Evolutionary conservation across 371 early-diverging fungal genomes (phyloP).

Genomic region (Mucor velutinosus): DNA sequence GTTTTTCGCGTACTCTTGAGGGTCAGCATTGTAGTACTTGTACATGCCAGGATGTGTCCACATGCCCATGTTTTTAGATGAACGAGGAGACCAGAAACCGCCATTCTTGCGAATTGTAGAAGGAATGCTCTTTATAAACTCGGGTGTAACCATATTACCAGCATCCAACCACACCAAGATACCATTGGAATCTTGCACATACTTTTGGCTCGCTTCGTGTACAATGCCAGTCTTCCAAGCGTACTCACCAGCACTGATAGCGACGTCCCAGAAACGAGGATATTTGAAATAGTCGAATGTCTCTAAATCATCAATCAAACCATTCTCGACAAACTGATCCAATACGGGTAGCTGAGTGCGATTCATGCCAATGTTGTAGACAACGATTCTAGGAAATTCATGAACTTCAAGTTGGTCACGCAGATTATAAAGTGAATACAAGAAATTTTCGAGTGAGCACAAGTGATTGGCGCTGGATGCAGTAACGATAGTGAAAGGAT

Average conservation of each 20-base stretch:
- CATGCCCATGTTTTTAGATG: conserved; percentile 33
- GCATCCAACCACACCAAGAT: conserved; percentile 58
- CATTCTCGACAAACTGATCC: conserved; percentile 26
- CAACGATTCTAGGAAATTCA: conserved; percentile 37
- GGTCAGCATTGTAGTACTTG: conserved; percentile 42
- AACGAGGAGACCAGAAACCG: conserved; percentile 57
- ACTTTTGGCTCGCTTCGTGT: conserved; percentile 39
- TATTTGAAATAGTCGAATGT: conserved; percentile 48
- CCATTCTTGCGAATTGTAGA: conserved; percentile 32
- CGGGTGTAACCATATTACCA: conserved; percentile 48
- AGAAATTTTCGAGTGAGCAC: conserved; percentile 55
- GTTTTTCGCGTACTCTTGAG: conserved; percentile 34
- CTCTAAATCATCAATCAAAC: conserved; percentile 40
- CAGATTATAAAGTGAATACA: conserved; percentile 48
- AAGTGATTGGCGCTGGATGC: conserved; percentile 61
- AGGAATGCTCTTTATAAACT: conserved; percentile 44
- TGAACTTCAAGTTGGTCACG: conserved; percentile 15
- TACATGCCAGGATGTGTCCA: conserved; percentile 59
- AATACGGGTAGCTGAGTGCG: conserved; percentile 29
- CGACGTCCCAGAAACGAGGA: conserved; percentile 58
- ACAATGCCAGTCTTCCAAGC: conserved; percentile 65
- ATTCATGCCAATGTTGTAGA: conserved; percentile 41
- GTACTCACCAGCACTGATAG: conserved; percentile 52
- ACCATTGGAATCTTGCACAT: conserved; percentile 36
- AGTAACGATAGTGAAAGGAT: conserved; percentile 55